Conservation (phyloP, 306 rosid genomes). For the Vicia villosa region DNA sequence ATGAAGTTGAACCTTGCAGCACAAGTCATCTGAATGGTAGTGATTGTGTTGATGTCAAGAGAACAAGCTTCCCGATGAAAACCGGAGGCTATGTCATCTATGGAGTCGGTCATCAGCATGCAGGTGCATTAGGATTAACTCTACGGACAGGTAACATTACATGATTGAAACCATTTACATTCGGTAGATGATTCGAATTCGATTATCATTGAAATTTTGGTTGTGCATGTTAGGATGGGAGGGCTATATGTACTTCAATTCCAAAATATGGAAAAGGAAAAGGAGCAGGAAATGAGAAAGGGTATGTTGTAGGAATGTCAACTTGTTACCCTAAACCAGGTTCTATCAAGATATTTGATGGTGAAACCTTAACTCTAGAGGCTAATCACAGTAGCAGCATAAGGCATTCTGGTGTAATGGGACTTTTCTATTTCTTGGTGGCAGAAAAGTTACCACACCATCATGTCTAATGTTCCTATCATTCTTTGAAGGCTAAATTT, state of each 20-base stretch:
- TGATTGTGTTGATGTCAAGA: conserved; percentile 45
- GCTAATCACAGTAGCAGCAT: conserved; percentile 41
- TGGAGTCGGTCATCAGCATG: conserved; percentile 74
- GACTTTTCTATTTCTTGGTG: conserved; percentile 66
- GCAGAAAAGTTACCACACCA: conserved; percentile 55
- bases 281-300: conserved; percentile 74
- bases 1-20: conserved; percentile 57
- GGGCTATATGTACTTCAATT: conserved; percentile 61
- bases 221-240: conserved; percentile 57
- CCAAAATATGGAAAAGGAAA: conserved; percentile 69
- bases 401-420: conserved; percentile 76
- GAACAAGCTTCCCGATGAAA: conserved; percentile 44
- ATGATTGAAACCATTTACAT: neutral
- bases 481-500: neutral
- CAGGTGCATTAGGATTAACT: conserved; percentile 60
- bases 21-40: conserved; percentile 14
- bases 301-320: conserved; percentile 82
- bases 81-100: conserved; percentile 64
- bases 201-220: conserved; percentile 1
- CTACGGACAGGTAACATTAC: conserved; percentile 56
- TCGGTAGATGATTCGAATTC: no score
- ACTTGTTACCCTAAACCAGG: conserved; percentile 79
- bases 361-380: conserved; percentile 57
- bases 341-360: conserved; percentile 54
- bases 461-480: conserved; percentile 2